Conservation (phyloP, 805 yeast genomes). For the Phaffomyces antillensis region DNA sequence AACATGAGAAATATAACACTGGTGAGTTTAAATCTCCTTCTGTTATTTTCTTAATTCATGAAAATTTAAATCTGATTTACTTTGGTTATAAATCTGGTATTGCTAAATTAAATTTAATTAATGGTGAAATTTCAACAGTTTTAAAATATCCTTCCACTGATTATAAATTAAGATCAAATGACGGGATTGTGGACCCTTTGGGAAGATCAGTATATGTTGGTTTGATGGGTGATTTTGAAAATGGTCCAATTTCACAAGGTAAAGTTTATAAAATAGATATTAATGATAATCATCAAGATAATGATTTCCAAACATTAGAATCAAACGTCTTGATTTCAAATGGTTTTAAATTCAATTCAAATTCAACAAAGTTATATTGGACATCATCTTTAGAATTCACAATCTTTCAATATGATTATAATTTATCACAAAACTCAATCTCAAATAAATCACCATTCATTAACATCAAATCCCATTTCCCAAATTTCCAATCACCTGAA, state of each 20-base stretch:
- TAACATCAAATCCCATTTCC: conserved; percentile 24
- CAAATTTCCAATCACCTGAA: conserved; percentile 37
- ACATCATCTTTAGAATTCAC: conserved; percentile 44
- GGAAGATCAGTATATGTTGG: conserved; percentile 74
- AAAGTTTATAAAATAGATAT: conserved; percentile 36
- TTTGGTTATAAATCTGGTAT: conserved; percentile 65
- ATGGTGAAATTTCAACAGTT: conserved; percentile 30
- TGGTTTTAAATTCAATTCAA: conserved; percentile 54
- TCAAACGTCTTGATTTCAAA: conserved; percentile 47
- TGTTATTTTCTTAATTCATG: conserved; percentile 52
- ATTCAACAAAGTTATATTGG: conserved; percentile 37
- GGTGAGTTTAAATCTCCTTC: conserved; percentile 28
- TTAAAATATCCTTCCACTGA: conserved; percentile 28
- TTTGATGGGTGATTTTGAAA: conserved; percentile 58
- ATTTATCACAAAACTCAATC: conserved; percentile 28
- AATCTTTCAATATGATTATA: conserved; percentile 42
- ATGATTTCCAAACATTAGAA: conserved; percentile 26
- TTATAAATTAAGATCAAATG: conserved; percentile 59
- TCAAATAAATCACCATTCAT: conserved; percentile 34
- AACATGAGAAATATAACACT: conserved; percentile 24
- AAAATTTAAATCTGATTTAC: conserved; percentile 38
- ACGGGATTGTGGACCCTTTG: conserved; percentile 70
- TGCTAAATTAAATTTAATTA: conserved; percentile 42
- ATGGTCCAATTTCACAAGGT: conserved; percentile 40
- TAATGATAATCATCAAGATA: conserved; percentile 21